Evolutionary conservation across 257 asterid genomes (phyloP).

Genomic region (Craterostigma plantagineum): DNA sequence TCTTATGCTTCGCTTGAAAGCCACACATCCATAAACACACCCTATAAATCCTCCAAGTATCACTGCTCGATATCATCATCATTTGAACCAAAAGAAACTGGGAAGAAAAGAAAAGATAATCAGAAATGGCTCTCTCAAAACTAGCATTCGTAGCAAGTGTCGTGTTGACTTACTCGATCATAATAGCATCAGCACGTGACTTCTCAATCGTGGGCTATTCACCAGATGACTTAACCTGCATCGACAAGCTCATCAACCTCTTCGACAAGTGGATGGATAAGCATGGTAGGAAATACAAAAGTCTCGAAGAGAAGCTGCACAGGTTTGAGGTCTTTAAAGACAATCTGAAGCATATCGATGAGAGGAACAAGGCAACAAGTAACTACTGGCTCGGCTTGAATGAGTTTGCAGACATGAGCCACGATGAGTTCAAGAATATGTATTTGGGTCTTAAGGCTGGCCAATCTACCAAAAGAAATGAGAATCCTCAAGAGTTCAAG

Average conservation of each 20-base stretch:
- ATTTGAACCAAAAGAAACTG: constrained; percentile 1
- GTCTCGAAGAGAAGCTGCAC: constrained; percentile 37
- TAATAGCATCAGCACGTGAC: constrained; percentile 12
- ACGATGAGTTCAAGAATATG: constrained; percentile 42
- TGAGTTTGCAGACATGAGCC: constrained; percentile 47
- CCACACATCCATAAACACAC: constrained; percentile 10
- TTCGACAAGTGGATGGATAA: constrained; percentile 40
- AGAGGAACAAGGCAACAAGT: constrained; percentile 23
- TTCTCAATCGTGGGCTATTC: constrained; percentile 48
- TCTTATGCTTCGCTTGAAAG: constrained; percentile 20
- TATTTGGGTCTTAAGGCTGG: constrained; percentile 30
- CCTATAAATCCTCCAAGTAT: constrained; percentile 13
- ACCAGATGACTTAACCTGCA: constrained; percentile 29
- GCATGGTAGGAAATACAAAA: constrained; percentile 34
- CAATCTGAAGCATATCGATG: constrained; percentile 45
- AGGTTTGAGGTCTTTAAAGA: constrained; percentile 50
- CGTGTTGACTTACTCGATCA: constrained; percentile 10
- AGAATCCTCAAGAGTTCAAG: constrained; percentile 20
- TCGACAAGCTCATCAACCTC: constrained; percentile 29
- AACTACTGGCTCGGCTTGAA: constrained; percentile 53
- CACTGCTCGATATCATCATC: constrained; percentile 9
- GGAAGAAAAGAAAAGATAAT: too few species aligned
- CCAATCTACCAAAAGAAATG: constrained; percentile 10
- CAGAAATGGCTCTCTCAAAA: constrained; percentile 21
- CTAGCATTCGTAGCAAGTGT: constrained; percentile 15